Evolutionary conservation across 495 filamentous ascomycete species (phyloP).

Genomic region (Opeltia flavorubescens): DNA sequence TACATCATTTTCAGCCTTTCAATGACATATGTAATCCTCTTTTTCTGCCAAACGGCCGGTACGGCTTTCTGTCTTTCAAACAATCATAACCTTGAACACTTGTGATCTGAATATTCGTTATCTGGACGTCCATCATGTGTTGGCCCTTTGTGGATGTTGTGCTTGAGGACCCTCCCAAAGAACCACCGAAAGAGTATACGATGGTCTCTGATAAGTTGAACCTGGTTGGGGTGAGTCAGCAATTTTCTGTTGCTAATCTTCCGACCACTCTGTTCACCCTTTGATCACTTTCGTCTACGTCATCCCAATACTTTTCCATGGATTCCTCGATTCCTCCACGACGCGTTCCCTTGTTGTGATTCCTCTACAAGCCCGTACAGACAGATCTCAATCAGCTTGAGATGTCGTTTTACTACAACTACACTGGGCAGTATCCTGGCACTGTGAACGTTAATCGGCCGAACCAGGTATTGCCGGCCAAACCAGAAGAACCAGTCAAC

Average conservation of each 20-base stretch:
- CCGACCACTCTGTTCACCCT: background rate
- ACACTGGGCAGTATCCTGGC: background rate
- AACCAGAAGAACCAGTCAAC: background rate
- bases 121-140: conserved; percentile 15
- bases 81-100: background rate
- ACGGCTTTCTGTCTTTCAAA: too few species aligned
- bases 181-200: conserved; percentile 11
- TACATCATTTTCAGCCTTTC: too few species aligned
- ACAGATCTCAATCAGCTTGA: too few species aligned
- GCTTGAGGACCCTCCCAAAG: conserved; percentile 21
- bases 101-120: background rate
- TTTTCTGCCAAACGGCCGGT: too few species aligned
- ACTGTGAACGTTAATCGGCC: background rate
- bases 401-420: conserved; percentile 1
- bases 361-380: too few species aligned
- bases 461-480: background rate
- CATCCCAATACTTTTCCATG: too few species aligned
- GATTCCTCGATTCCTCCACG: background rate
- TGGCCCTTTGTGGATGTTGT: conserved; percentile 21
- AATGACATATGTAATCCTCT: too few species aligned
- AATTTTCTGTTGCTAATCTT: background rate
- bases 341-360: background rate
- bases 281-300: background rate
- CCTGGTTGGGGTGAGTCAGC: conserved; percentile 10
- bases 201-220: conserved; percentile 9